phyloP scores from a whole-genome alignment of 352 stramenopile genomes.

The Globisporangium spiculum region DNA sequence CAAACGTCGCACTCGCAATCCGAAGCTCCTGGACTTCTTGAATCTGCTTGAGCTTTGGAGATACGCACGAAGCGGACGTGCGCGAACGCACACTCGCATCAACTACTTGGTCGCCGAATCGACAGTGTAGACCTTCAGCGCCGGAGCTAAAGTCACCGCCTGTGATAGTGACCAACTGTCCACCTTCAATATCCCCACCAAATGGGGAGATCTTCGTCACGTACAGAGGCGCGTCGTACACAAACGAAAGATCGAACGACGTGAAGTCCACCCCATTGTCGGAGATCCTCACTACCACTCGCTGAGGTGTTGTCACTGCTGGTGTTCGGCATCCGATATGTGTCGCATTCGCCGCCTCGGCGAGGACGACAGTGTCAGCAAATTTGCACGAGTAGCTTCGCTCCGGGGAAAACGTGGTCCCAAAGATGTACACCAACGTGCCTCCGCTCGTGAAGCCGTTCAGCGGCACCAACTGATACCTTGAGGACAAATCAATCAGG shows the following conservation, averaged over 20 bases:
- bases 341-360: conserved; percentile 50
- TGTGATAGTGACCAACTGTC: conserved; percentile 44
- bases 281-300: conserved; percentile 45
- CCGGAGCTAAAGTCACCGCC: conserved; percentile 58
- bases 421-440: conserved; percentile 51
- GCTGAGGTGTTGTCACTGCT: conserved; percentile 17
- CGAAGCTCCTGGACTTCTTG: conserved; percentile 81
- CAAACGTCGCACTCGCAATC: conserved; percentile 38
- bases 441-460: conserved; percentile 47
- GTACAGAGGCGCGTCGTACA: conserved; percentile 46
- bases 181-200: conserved; percentile 63
- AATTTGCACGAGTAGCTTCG: conserved; percentile 54
- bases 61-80: conserved; percentile 56
- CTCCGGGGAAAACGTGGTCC: conserved; percentile 25
- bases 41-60: conserved; percentile 63
- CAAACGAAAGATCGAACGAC: conserved; percentile 46
- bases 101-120: conserved; percentile 84
- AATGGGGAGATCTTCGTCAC: conserved; percentile 56
- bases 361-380: conserved; percentile 31
- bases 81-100: conserved; percentile 62
- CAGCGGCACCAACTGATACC: conserved; percentile 31
- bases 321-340: conserved; percentile 63
- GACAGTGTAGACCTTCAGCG: conserved; percentile 58
- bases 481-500: conserved; percentile 20
- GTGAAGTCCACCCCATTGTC: conserved; percentile 59